Base-by-base conservation (phyloP, 257 asterid genomes). In the Petunia axillaris region DNA sequence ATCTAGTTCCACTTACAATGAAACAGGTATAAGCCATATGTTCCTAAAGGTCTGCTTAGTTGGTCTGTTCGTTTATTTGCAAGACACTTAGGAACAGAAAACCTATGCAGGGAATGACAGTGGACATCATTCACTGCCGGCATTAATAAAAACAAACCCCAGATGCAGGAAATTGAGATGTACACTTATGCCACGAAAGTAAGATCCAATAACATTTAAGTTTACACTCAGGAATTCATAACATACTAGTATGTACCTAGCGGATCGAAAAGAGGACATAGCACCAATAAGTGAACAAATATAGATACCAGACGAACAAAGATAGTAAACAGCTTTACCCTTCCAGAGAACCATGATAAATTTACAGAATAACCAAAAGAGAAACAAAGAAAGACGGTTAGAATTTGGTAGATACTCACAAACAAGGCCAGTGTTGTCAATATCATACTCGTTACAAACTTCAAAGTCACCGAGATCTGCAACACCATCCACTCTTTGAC, bases 361-460 rank as follows among this genome's bases (percentile, higher is more conserved):
- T 4, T 55, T 6, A 44, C 9, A 46, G 6, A 73, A 38, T 35
- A 76, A 55, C 67, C 40, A 37, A 55, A 36, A 74, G 25, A 8
- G 54, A 48, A 46, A 9, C 11, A 1, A 64, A 8, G 8, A 44
- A 35, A 73, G 4, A 1, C 10, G 41, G 58, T 75, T 53, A 75
- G 11, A 65, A 60, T 53, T 44, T 7, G 4, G 14, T 52, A 36
- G 50, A 75, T 41, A 87, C 90, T 92, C 89, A 92, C 97, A 94
- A 68, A 92, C 91, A 83, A 92, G 88, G 75, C 98, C 98, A 0
- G 97, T 94, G 89, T 90, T 94, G 88, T 92, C 98, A 79, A 92
- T 88, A 79, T 89, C 88, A 84, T 86, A 83, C 83, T 79, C 85
- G 79, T 89, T 91, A 85, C 98, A 94, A 55, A 89, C 88, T 83